Conservation (phyloP, 2,329 filamentous ascomycete genomes). For the Huntiella bhutanensis region DNA sequence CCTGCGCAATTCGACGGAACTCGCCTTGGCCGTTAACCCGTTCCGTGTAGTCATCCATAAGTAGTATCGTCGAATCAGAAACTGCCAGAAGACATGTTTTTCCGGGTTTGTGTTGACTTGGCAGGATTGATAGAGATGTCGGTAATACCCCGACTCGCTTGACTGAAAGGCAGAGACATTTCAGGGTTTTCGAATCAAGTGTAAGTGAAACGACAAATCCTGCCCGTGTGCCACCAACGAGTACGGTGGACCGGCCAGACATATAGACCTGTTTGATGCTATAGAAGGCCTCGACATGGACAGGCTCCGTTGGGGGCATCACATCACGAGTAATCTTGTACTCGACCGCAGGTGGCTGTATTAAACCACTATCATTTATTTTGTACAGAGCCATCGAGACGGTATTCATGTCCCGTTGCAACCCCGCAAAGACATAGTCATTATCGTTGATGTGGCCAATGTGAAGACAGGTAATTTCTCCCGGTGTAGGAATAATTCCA, state of each 20-base stretch:
- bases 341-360: background rate
- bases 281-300: slow-evolving; percentile 24
- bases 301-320: slow-evolving; percentile 5
- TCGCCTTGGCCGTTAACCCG: slow-evolving; percentile 12
- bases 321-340: background rate
- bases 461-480: slow-evolving; percentile 31
- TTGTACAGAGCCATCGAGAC: slow-evolving; percentile 9
- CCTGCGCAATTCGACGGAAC: slow-evolving; percentile 24
- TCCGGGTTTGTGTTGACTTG: background rate
- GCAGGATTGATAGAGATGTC: slow-evolving; percentile 11
- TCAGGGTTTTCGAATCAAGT: background rate
- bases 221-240: slow-evolving; percentile 31
- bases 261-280: slow-evolving; percentile 23
- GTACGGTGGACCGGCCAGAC: slow-evolving; percentile 14
- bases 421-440: slow-evolving; percentile 15
- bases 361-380: background rate
- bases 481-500: background rate
- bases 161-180: slow-evolving; percentile 7
- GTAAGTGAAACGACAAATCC: slow-evolving; percentile 29
- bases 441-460: slow-evolving; percentile 14
- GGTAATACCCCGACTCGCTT: slow-evolving; percentile 19
- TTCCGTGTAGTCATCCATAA: slow-evolving; percentile 23
- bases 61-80: slow-evolving; percentile 28
- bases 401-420: slow-evolving; percentile 14
- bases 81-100: slow-evolving; percentile 23